Conservation (phyloP, 1,284 basidiomycete genomes). For the Cerioporus squamosus region DNA sequence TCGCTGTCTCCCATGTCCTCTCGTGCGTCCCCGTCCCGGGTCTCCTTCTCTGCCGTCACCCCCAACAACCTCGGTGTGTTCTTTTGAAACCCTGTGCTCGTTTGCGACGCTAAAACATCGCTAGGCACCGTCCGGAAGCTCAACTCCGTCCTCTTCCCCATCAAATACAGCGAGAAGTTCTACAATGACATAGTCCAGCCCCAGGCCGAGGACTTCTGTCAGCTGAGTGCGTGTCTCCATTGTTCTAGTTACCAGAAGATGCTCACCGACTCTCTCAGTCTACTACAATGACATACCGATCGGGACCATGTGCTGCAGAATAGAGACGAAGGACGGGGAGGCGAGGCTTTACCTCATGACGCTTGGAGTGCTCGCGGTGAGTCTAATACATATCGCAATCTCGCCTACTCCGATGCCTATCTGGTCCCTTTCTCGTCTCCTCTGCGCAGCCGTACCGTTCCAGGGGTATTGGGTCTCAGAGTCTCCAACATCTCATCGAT, state of each 20-base stretch:
- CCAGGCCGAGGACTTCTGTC: conserved; percentile 79
- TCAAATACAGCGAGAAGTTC: conserved; percentile 83
- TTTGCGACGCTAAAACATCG: conserved; percentile 5
- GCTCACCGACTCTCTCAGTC: conserved; percentile 45
- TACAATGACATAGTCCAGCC: conserved; percentile 73
- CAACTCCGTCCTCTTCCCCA: conserved; percentile 80
- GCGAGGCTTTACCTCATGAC: conserved; percentile 79
- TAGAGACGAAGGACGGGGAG: conserved; percentile 66
- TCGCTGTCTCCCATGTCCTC: conserved; percentile 38
- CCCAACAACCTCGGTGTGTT: conserved; percentile 66
- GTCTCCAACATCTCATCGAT: conserved; percentile 63
- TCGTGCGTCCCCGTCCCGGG: conserved; percentile 44
- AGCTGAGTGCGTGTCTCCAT: conserved; percentile 57
- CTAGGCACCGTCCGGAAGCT: conserved; percentile 77
- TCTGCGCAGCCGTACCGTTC: conserved; percentile 74
- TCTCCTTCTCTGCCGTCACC: conserved; percentile 74
- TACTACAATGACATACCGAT: conserved; percentile 88
- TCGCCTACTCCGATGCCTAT: conserved; percentile 19
- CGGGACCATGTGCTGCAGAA: conserved; percentile 79
- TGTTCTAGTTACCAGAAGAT: not conserved
- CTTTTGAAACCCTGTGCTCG: not conserved
- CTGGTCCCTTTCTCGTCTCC: not conserved
- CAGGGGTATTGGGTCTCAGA: conserved; percentile 69
- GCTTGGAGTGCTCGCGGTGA: conserved; percentile 81
- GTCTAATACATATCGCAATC: conserved; percentile 34